Evolutionary conservation across 2,329 filamentous ascomycete genomes (phyloP).

Genomic region (Cladosporium sp.): DNA sequence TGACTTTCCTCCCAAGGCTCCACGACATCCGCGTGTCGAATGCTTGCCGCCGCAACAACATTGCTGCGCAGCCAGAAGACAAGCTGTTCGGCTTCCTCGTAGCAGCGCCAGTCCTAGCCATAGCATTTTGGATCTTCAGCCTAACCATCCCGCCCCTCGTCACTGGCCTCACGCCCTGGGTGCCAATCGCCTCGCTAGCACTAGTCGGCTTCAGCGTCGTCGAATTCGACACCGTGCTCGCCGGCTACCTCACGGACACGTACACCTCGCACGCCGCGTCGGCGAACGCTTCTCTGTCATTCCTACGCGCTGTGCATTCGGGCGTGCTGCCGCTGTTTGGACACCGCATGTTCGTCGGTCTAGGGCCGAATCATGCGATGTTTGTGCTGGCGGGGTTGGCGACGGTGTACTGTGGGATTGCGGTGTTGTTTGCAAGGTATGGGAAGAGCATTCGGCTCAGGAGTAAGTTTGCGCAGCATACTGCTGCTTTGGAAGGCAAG

Average conservation of each 20-base stretch:
- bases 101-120: constrained; percentile 46
- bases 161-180: constrained; percentile 29
- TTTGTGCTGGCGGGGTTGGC: constrained; percentile 45
- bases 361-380: constrained; percentile 44
- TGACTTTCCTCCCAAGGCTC: constrained; percentile 47
- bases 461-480: constrained; percentile 38
- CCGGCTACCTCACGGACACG: constrained; percentile 48
- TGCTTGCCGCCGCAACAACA: neutral
- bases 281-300: constrained; percentile 45
- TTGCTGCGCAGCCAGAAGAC: constrained; percentile 44
- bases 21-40: constrained; percentile 42
- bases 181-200: constrained; percentile 35
- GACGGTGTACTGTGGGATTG: constrained; percentile 34
- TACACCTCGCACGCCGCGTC: constrained; percentile 50
- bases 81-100: constrained; percentile 50
- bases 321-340: constrained; percentile 45
- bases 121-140: constrained; percentile 49
- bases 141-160: constrained; percentile 48
- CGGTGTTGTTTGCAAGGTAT: constrained; percentile 41
- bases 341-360: constrained; percentile 40
- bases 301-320: constrained; percentile 42
- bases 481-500: neutral
- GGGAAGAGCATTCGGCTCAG: constrained; percentile 39
- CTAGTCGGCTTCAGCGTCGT: constrained; percentile 51
- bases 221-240: constrained; percentile 48